Base-by-base conservation (phyloP, 805 yeast genomes). In the Zygosaccharomyces lentus region DNA sequence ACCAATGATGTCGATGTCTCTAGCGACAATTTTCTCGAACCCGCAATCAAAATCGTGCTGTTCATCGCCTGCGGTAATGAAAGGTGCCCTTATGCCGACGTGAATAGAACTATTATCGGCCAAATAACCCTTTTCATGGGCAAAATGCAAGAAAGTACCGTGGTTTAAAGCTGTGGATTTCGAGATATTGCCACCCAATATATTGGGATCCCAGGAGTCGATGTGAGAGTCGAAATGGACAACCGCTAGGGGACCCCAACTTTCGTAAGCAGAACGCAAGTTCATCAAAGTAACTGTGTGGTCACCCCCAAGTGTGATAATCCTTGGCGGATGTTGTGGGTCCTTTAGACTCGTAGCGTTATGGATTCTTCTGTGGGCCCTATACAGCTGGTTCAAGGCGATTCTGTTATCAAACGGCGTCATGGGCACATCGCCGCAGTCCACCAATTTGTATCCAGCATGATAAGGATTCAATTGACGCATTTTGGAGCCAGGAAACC, bases 81-180 rank as follows among this genome's bases (percentile, higher is more conserved):
- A 75, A 0, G 86, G 85, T 1, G 84, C 84, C 41, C 87, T 65
- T 41, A 78, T 70, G 0, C 86, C 87, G 25, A 79, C 76, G 60
- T 81, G 87, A 48, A 72, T 71, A 49, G 78, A 75, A 34, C 67
- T 67, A 24, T 67, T 65, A 6, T 65, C 61, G 4, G 70, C 61
- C 31, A 80, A 64, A 53, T 76, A 80, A 0, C 87, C 86, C 34
- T 75, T 71, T 56, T 81, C 86, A 30, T 77, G 76, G 0, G 87
- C 87, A 55, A 74, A 81, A 58, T 81, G 86, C 31, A 81, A 66
- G 50, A 81, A 80, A 0, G 87, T 80, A 1, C 87, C 87, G 56
- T 81, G 87, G 53, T 80, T 81, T 39, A 78, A 57, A 19, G 68
- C 64, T 61, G 79, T 74, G 53, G 81, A 80, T 52, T 74, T 68